Conservation (phyloP, 2,329 filamentous ascomycete genomes). For the Shiraia sp. region DNA sequence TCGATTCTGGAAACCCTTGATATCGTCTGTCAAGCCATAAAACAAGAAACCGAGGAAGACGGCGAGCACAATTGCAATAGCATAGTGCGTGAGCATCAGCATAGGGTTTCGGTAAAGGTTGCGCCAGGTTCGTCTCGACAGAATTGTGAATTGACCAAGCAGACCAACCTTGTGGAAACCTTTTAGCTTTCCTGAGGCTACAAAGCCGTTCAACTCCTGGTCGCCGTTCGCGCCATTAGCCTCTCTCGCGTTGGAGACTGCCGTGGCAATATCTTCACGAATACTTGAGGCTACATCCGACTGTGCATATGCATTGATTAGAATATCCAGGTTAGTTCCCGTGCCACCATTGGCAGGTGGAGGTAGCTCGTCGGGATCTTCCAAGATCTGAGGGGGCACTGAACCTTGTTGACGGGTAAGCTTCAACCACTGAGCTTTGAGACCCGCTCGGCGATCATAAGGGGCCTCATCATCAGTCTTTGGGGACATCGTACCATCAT, state of each 20-base stretch:
- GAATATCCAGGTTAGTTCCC: conserved; percentile 77
- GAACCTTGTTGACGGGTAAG: conserved; percentile 58
- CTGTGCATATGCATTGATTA: conserved; percentile 74
- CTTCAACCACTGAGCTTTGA: conserved; percentile 62
- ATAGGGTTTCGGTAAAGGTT: conserved; percentile 97
- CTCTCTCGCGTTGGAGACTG: conserved; percentile 65
- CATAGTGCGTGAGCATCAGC: conserved; percentile 98
- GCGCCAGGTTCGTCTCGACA: conserved; percentile 91
- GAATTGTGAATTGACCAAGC: conserved; percentile 79
- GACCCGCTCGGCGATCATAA: conserved; percentile 55
- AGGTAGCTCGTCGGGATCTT: conserved; percentile 68
- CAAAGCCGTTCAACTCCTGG: conserved; percentile 55
- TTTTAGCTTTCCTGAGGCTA: conserved; percentile 66
- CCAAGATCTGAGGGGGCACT: conserved; percentile 64
- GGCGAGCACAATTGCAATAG: conserved; percentile 90
- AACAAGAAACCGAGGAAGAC: conserved; percentile 95
- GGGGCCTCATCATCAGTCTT: conserved; percentile 65
- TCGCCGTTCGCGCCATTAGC: conserved; percentile 70
- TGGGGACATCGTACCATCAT: conserved; percentile 58
- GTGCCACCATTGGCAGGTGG: conserved; percentile 59
- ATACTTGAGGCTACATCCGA: conserved; percentile 78
- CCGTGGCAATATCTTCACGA: conserved; percentile 75
- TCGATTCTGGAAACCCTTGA: conserved; percentile 96
- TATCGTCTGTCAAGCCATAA: conserved; percentile 94
- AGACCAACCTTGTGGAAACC: conserved; percentile 84